Conservation (phyloP, 1,284 basidiomycete genomes). For the Marasmius tenuissimus region DNA sequence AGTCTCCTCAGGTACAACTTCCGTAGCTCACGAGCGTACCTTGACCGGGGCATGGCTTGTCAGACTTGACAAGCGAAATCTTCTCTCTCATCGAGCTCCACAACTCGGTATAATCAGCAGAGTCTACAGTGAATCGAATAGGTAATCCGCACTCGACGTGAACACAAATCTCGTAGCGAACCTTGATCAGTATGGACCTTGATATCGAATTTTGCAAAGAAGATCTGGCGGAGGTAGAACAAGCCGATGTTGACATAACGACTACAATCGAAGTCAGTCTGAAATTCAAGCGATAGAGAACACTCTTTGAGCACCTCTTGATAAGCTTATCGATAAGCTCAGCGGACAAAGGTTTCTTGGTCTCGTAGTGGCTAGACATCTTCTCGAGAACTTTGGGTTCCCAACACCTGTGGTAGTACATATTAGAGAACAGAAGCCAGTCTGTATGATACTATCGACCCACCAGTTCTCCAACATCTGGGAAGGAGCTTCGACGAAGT, state of each 20-base stretch:
- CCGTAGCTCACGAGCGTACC: conserved; percentile 18
- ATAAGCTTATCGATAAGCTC: conserved; percentile 81
- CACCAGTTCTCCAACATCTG: conserved; percentile 93
- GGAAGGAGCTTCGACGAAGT: conserved; percentile 86
- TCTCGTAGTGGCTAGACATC: conserved; percentile 81
- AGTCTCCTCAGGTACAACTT: not conserved
- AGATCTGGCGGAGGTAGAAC: conserved; percentile 78
- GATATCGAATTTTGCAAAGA: conserved; percentile 81
- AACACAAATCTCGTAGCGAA: conserved; percentile 16
- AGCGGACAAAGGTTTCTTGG: conserved; percentile 66
- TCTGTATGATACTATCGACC: conserved; percentile 7
- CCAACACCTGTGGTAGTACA: conserved; percentile 57
- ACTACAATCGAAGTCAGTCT: conserved; percentile 31
- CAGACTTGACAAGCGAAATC: conserved; percentile 67
- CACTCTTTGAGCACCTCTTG: conserved; percentile 51
- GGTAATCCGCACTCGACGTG: not conserved
- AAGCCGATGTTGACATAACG: conserved; percentile 81
- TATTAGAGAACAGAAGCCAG: not conserved
- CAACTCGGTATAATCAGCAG: conserved; percentile 66
- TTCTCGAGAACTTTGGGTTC: conserved; percentile 68
- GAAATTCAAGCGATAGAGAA: not conserved
- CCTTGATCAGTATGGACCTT: conserved; percentile 74
- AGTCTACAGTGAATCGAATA: conserved; percentile 35
- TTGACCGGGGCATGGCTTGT: conserved; percentile 66
- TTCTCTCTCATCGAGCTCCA: conserved; percentile 72